These are phyloP conservation scores for Reticulascus tulasneorum DNA, from an alignment of 2,329 filamentous ascomycete species.

Conservation along the genomic window DNA sequence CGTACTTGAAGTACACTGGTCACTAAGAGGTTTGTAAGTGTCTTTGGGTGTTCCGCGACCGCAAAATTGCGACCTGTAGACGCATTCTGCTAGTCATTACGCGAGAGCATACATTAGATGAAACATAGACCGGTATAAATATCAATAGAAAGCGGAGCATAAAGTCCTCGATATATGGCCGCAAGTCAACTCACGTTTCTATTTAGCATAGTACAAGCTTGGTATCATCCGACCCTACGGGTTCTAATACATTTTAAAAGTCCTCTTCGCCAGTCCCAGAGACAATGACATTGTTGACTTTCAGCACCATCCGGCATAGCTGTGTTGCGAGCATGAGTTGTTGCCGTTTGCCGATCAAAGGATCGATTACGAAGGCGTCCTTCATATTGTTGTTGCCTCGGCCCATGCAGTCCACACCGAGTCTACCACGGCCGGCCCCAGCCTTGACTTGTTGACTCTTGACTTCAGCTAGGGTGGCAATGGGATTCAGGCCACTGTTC, in stretches of 20 bases:
- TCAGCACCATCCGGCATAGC: conserved; percentile 95
- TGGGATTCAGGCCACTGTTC: conserved; percentile 94
- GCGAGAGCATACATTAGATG: no score
- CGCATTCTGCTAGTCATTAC: no score
- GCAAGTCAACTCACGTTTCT: no score
- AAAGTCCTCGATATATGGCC: no score
- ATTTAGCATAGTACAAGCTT: conserved; percentile 17
- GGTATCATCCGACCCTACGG: conserved; percentile 13
- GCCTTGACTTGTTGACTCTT: conserved; percentile 96
- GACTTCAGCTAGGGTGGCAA: conserved; percentile 89
- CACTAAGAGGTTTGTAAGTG: no score
- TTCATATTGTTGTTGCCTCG: conserved; percentile 95
- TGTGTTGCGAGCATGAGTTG: conserved; percentile 95
- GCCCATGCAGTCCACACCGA: conserved; percentile 98
- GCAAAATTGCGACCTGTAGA: no score
- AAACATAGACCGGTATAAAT: no score
- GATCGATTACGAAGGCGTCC: conserved; percentile 96
- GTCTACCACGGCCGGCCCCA: conserved; percentile 47
- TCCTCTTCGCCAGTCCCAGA: conserved; percentile 83
- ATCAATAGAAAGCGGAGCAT: no score
- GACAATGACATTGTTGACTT: conserved; percentile 96
- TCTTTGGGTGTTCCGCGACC: no score
- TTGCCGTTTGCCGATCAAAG: conserved; percentile 95
- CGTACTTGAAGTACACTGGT: conserved; percentile 30
- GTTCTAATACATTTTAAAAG: conserved; percentile 52